Base-by-base conservation (phyloP, 495 filamentous ascomycete genomes). In the Xylaria flabelliformis region DNA sequence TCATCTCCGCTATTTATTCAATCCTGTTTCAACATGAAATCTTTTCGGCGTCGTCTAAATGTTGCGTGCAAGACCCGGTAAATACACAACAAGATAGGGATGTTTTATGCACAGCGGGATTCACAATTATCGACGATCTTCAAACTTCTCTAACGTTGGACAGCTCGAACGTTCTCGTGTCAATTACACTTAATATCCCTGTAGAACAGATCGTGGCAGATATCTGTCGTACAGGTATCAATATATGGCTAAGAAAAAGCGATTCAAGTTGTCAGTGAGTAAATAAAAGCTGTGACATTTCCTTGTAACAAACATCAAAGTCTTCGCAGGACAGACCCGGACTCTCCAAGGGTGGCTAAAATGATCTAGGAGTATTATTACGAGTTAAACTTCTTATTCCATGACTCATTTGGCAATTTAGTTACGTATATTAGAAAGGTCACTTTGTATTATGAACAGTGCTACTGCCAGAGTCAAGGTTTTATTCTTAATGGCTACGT, bases 121-220 rank as follows among this genome's bases (percentile, higher is more conserved):
- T 81, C 32, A 34, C 58, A 0, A 48, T 81, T 0, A 36, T 81
- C 0, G 56, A 76, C 4, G 80, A 82, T 63, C 82, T 81, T 0
- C 13, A 67, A 0, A 81, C 73, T 0, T 82, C 81, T 53, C 64
- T 82, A 0, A 50, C 74, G 15, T 62, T 82, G 10, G 74, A 80
- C 66, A 65, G 81, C 0, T 55, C 24, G 17, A 77, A 68, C 1
- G 32, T 81, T 0, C 74, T 83, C 0, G 72, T 82, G 17, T 79
- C 71, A 8, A 76, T 79, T 51, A 6, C 19, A 3, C 58, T 76
- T 0, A 75, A 80, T 34, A 67, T 77, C 0, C 77, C 80, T 0
- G 76, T 82, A 0, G 75, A 78, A 36, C 70, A 82, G 50, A 75
- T 83, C 26, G 50, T 80, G 6, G 66, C 74, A 13, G 80, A 83